These are phyloP conservation scores for Dillenia turbinata DNA, from an alignment of 164 flowering plant species.

Conservation along the genomic window DNA sequence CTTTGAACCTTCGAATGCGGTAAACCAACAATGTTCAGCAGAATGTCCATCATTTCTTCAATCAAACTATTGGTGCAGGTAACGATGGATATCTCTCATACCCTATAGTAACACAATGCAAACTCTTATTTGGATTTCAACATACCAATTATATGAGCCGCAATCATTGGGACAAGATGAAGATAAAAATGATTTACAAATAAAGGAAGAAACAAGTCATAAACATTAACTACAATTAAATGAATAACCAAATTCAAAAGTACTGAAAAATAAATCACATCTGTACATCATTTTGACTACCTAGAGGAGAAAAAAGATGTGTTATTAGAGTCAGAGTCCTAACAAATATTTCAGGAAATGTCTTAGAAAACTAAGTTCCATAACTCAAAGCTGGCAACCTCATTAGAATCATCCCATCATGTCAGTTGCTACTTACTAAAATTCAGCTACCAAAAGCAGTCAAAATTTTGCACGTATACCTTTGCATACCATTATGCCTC, in stretches of 20 bases:
- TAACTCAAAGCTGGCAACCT: conserved; percentile 4
- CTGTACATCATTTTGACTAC: conserved; percentile 28
- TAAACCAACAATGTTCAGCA: too few species aligned
- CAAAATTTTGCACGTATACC: conserved; percentile 37
- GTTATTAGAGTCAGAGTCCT: conserved; percentile 15
- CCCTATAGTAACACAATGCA: neutral
- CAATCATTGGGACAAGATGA: neutral
- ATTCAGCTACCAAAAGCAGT: conserved; percentile 21
- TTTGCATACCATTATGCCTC: conserved; percentile 28
- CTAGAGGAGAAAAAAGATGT: conserved; percentile 4
- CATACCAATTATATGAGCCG: neutral
- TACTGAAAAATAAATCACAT: conserved; percentile 29
- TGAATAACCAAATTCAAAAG: conserved; percentile 17
- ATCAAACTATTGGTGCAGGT: too few species aligned
- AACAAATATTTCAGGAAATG: conserved; percentile 9
- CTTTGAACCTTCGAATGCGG: too few species aligned
- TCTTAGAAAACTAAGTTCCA: conserved; percentile 8
- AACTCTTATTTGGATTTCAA: neutral
- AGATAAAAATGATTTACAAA: too few species aligned
- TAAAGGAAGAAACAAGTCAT: conserved; percentile 1
- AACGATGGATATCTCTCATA: too few species aligned
- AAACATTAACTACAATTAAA: conserved; percentile 11
- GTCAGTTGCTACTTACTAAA: conserved; percentile 11
- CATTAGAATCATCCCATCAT: neutral
- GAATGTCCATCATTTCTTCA: too few species aligned